Conservation (phyloP, 2,329 filamentous ascomycete genomes). For the Phoma sp. region DNA sequence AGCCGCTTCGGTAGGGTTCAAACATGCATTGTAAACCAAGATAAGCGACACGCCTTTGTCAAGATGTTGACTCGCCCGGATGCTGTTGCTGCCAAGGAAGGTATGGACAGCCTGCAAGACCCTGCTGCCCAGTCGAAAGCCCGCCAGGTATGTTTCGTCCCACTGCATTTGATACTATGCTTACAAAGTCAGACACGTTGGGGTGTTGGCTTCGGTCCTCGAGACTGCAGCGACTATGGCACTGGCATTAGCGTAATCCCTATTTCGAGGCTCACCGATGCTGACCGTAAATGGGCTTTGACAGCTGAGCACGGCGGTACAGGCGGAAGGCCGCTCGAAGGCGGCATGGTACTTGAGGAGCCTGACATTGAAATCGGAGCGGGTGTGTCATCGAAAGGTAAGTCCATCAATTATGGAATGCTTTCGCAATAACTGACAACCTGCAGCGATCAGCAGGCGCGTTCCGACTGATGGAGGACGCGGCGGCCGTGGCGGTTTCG, state of each 20-base stretch:
- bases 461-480: constrained; percentile 42
- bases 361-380: constrained; percentile 98
- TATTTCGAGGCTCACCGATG: constrained; percentile 89
- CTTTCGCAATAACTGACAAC: constrained; percentile 17
- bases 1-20: constrained; percentile 84
- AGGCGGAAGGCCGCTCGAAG: constrained; percentile 79
- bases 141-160: constrained; percentile 44
- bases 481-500: constrained; percentile 25
- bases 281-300: constrained; percentile 96
- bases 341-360: constrained; percentile 90
- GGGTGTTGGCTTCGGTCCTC: constrained; percentile 96
- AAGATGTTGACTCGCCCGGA: constrained; percentile 95
- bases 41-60: constrained; percentile 97
- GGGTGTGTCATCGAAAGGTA: constrained; percentile 91
- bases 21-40: constrained; percentile 96
- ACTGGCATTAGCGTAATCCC: constrained; percentile 93
- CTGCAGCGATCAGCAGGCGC: constrained; percentile 43
- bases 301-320: constrained; percentile 93
- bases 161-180: constrained; percentile 1
- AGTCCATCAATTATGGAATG: neutral
- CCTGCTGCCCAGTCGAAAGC: constrained; percentile 72
- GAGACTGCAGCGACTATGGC: constrained; percentile 95
- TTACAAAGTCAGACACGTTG: constrained; percentile 75
- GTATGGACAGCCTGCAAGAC: constrained; percentile 80
- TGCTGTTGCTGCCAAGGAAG: constrained; percentile 81